Base-by-base conservation (phyloP, 2,329 filamentous ascomycete species). In the Pestalotiopsis sp. region DNA sequence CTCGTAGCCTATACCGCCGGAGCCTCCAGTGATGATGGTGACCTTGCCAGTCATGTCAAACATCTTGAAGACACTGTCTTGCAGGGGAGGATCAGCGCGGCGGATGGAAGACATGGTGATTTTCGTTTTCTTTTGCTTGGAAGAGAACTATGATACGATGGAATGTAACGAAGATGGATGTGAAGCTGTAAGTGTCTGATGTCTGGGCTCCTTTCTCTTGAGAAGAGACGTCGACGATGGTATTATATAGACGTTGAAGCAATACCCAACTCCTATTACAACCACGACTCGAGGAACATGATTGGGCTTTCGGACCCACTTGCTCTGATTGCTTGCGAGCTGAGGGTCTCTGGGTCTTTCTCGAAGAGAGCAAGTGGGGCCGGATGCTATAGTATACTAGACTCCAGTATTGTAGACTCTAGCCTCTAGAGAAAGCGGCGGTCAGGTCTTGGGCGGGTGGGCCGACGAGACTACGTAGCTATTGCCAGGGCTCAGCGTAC, bases 21-120 rank as follows among this genome's bases (percentile, higher is more conserved):
- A 77, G 52, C 75, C 80, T n/a, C 80, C 80, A 7, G 79, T 81
- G 56, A 81, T 79, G 7, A 74, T 74, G 60, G 76, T 71, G 17
- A 76, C 78, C 67, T 74, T 74, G 48, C 72, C 72, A 26, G 70
- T 66, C 7, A 80, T 74, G 20, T 77, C 75, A 69, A 81, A 77
- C 40, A 52, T 77, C 40, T 70, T 68, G 66, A 68, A 69, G 35
- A 70, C 68, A 48, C 75, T 66, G 74, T 76, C 38, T 81, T 69
- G 60, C 14, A 70, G 14, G 10, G 67, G 65, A 48, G 68, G 67
- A 52, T 69, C 64, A 17, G 68, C 58, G 14, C 63, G 64, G n/a
- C 66, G 48, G 56, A 70, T 70, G 56, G 68, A 66, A 3, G 44
- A 17, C 44, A 52, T 52, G 5, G 4, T 52, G 44, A n/a, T 52